Conservation (phyloP, 371 early-diverging fungal species). For the Caulochytrium protostelioides region DNA sequence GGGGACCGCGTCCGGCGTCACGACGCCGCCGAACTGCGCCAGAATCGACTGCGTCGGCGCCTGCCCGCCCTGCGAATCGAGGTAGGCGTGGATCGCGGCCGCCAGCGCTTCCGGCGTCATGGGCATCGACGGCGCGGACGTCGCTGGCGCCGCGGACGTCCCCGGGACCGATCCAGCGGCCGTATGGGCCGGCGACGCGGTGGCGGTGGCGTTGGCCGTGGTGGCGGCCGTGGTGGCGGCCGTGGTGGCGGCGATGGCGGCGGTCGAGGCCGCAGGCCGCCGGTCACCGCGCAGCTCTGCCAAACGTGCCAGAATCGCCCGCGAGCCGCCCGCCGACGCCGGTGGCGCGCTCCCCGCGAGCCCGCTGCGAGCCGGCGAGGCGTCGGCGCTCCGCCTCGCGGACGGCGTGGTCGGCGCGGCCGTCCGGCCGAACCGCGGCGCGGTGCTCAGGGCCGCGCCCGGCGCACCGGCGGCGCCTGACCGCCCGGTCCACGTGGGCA, state of each 20-base stretch:
- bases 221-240: too few species aligned
- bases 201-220: too few species aligned
- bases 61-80: not conserved
- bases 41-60: not conserved
- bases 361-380: not conserved
- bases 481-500: slow-evolving; percentile 49
- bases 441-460: not conserved
- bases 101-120: not conserved
- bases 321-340: not conserved
- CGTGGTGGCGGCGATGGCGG: too few species aligned
- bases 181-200: too few species aligned
- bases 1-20: not conserved
- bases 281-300: too few species aligned
- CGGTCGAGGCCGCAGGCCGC: too few species aligned
- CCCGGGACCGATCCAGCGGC: not conserved
- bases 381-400: not conserved
- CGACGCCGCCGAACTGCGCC: not conserved
- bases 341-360: not conserved
- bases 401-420: not conserved
- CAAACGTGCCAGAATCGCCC: not conserved
- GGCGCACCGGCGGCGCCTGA: slow-evolving; percentile 16
- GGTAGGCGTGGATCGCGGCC: not conserved
- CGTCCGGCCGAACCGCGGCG: not conserved
- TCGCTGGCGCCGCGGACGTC: not conserved
- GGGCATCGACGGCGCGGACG: not conserved